These are phyloP conservation scores for Excoecaria cochinchinensis DNA, from an alignment of 345 rosid species.

Conservation along the genomic window DNA sequence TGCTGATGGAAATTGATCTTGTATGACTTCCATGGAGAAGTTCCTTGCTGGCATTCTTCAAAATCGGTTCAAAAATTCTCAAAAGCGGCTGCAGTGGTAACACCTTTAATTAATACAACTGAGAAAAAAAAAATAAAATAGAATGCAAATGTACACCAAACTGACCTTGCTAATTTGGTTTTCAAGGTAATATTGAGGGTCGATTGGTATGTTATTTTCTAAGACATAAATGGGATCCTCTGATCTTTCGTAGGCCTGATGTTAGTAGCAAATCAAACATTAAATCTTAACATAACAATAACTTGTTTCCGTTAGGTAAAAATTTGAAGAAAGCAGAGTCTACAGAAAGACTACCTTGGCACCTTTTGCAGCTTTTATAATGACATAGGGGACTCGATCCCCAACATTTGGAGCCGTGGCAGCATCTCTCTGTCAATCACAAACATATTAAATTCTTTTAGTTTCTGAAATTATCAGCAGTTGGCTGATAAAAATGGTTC, in stretches of 20 bases:
- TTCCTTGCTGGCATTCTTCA: constrained; percentile 91
- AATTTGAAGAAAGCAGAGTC: neutral
- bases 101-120: constrained; percentile 10
- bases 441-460: constrained; percentile 18
- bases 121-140: constrained; percentile 8
- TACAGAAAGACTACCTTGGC: constrained; percentile 66
- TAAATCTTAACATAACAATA: neutral
- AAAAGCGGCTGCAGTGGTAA: constrained; percentile 69
- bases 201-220: constrained; percentile 89
- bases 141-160: constrained; percentile 4
- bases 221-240: constrained; percentile 97
- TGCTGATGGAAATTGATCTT: constrained; percentile 81
- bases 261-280: constrained; percentile 4
- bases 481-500: neutral
- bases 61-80: constrained; percentile 93
- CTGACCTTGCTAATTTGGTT: constrained; percentile 95
- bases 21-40: constrained; percentile 93
- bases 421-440: constrained; percentile 78
- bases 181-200: constrained; percentile 87
- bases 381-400: constrained; percentile 96
- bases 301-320: neutral
- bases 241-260: constrained; percentile 89
- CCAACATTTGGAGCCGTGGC: constrained; percentile 99
- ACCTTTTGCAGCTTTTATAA: constrained; percentile 89
- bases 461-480: constrained; percentile 1